Base-by-base conservation (phyloP, 176 grass and related monocot genomes). In the Carex littledalei region DNA sequence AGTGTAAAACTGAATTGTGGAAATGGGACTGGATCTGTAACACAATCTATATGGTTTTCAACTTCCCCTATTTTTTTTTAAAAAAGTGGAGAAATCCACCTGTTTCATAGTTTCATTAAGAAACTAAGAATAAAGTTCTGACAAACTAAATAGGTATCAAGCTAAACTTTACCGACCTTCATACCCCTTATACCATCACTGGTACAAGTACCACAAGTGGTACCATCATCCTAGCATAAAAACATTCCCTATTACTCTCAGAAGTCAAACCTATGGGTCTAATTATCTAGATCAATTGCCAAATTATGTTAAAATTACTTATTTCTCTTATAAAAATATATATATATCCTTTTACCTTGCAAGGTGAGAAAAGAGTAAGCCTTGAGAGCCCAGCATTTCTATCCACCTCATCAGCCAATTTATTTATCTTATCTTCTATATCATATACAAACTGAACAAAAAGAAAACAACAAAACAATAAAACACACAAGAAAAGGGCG, bases 281-380 rank as follows among this genome's bases (percentile, higher is more conserved):
- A 80, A 55, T 24, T 17, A 70, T 35, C 11, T n/a, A 62, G 24
- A 71, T 3, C 68, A 72, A 43, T n/a, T 72, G 37, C 35, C 35
- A 45, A 72, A 43, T 72, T 72, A 41, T 20, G 37, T 72, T 0
- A 5, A 10, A n/a, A 58, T 81, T 49, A 59, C 15, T 12, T 58
- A 7, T 17, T 45, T 61, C 15, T 43, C 57, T 59, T 22, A 45
- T 29, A 17, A 54, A 52, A 67, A 83, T 8, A 12, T 39, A 3
- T 50, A 29, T 54, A 4, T 52, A 6, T n/a, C 34, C 1, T 69
- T 54, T 69, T 89, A 95, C 96, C 92, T 99, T 99, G 82, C 96
- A 99, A 86, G 96, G 96, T 29, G 96, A 99, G 54, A 95, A 99
- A 55, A 99, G 88, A 49, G 88, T 88, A 69, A 99, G 93, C 84